These are phyloP conservation scores for Iris macrosiphon DNA, from an alignment of 106 monocot species.

Conservation along the genomic window DNA sequence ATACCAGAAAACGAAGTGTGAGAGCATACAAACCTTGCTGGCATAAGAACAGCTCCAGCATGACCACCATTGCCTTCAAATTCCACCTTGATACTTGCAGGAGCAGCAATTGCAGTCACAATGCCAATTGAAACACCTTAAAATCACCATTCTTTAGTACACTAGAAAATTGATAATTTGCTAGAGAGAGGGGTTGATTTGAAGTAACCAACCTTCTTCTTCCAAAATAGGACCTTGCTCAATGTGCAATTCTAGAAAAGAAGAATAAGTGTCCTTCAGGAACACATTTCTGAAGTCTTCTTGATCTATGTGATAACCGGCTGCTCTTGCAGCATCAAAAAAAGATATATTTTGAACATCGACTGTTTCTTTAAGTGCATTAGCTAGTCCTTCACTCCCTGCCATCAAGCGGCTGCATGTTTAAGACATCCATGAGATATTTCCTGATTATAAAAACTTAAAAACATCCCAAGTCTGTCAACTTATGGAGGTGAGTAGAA, in stretches of 20 bases:
- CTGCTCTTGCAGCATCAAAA: conserved; percentile 70
- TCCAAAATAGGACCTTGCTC: conserved; percentile 97
- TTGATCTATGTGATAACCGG: conserved; percentile 51
- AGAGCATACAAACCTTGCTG: conserved; percentile 53
- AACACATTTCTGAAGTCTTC: conserved; percentile 58
- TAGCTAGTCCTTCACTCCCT: conserved; percentile 49
- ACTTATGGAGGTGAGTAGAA: not conserved
- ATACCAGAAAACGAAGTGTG: not conserved
- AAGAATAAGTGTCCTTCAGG: conserved; percentile 71
- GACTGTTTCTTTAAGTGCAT: conserved; percentile 50
- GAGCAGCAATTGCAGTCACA: conserved; percentile 99
- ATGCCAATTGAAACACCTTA: conserved; percentile 77
- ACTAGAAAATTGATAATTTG: not conserved
- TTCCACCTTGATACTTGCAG: conserved; percentile 88
- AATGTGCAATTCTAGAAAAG: conserved; percentile 95
- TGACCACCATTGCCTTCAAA: conserved; percentile 97
- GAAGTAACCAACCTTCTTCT: conserved; percentile 63
- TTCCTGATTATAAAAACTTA: not conserved
- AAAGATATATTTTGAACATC: conserved; percentile 84
- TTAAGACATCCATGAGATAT: conserved; percentile 6
- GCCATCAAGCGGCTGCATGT: conserved; percentile 83
- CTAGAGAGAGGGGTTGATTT: conserved; percentile 3
- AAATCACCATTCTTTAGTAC: not conserved
- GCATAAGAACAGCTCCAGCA: conserved; percentile 99
- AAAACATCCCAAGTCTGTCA: too few relatives aligned